Conservation (phyloP, 2,329 filamentous ascomycete species). For the Monosporascus sp. region DNA sequence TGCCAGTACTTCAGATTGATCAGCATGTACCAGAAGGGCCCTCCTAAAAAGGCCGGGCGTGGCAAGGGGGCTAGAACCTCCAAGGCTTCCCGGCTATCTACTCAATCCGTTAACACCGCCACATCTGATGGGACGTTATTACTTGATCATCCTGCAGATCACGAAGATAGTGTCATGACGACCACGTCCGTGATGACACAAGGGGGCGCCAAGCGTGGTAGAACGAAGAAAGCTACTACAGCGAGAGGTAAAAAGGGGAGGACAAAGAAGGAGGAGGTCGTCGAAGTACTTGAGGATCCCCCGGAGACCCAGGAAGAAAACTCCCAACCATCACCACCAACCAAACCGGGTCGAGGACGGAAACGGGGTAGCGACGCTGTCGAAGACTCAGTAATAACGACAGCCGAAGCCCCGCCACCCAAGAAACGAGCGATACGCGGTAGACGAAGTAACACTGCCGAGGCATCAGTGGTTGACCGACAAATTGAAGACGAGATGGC, state of each 20-base stretch:
- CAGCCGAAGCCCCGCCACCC: constrained; percentile 43
- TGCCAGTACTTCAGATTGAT: constrained; percentile 79
- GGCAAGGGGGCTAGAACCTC: constrained; percentile 56
- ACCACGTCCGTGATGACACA: constrained; percentile 55
- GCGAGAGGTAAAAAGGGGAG: constrained; percentile 42
- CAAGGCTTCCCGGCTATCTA: constrained; percentile 63
- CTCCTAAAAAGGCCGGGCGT: constrained; percentile 49
- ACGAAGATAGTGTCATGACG: constrained; percentile 57
- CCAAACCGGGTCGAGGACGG: constrained; percentile 48
- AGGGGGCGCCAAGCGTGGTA: constrained; percentile 45
- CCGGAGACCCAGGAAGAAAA: constrained; percentile 23
- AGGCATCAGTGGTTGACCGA: constrained; percentile 33
- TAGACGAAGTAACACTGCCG: constrained; percentile 42
- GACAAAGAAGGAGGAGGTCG: constrained; percentile 49
- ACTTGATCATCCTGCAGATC: constrained; percentile 42
- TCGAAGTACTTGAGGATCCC: constrained; percentile 41
- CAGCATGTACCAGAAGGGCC: constrained; percentile 45
- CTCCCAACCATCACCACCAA: constrained; percentile 27
- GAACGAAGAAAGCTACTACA: constrained; percentile 51
- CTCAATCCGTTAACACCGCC: constrained; percentile 50
- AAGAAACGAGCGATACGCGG: constrained; percentile 56
- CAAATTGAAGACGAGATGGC: constrained; percentile 36
- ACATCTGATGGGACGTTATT: constrained; percentile 46
- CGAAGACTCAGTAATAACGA: constrained; percentile 40
- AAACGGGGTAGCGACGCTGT: constrained; percentile 61